Percentiles rank a stretch among this genome's conserved stretches.
Conservation (phyloP, 2,329 filamentous ascomycete genomes). For the Aureobasidium sp. region DNA sequence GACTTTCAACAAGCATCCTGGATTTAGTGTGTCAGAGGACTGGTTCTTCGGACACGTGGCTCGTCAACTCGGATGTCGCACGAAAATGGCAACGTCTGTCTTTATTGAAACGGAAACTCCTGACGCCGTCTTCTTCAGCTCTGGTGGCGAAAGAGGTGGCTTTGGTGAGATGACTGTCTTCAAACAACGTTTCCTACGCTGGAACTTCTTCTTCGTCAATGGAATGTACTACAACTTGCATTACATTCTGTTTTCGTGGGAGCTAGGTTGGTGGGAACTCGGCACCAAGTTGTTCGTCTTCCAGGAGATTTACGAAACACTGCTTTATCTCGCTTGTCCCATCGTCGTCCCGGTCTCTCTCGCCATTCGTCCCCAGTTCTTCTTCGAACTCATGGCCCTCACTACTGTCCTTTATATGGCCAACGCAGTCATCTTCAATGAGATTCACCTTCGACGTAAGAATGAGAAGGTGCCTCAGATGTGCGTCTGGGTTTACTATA, state of each 20-base stretch:
- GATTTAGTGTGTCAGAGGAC: conserved; percentile 43
- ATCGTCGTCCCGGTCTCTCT: conserved; percentile 40
- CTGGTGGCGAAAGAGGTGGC: conserved; percentile 35
- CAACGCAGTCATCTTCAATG: conserved; percentile 41
- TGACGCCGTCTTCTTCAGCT: conserved; percentile 33
- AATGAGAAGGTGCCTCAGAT: conserved; percentile 35
- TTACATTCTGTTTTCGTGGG: conserved; percentile 41
- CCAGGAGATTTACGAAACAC: conserved; percentile 38
- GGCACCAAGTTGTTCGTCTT: conserved; percentile 35
- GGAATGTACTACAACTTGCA: conserved; percentile 40
- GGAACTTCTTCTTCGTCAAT: conserved; percentile 47
- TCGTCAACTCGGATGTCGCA: conserved; percentile 37
- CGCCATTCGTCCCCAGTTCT: conserved; percentile 27
- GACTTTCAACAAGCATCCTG: conserved; percentile 41
- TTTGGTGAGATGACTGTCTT: conserved; percentile 47
- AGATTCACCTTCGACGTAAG: conserved; percentile 38
- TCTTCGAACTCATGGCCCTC: conserved; percentile 31
- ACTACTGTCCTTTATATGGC: conserved; percentile 35
- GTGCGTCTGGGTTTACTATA: conserved; percentile 35
- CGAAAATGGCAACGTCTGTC: conserved; percentile 41
- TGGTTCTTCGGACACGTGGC: conserved; percentile 46
- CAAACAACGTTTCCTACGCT: conserved; percentile 41
- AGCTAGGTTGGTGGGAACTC: conserved; percentile 41
- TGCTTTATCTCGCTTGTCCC: conserved; percentile 38
- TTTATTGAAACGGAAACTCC: conserved; percentile 46